Base-by-base conservation (phyloP, 2,329 filamentous ascomycete genomes). In the Leptodontidium sp. region DNA sequence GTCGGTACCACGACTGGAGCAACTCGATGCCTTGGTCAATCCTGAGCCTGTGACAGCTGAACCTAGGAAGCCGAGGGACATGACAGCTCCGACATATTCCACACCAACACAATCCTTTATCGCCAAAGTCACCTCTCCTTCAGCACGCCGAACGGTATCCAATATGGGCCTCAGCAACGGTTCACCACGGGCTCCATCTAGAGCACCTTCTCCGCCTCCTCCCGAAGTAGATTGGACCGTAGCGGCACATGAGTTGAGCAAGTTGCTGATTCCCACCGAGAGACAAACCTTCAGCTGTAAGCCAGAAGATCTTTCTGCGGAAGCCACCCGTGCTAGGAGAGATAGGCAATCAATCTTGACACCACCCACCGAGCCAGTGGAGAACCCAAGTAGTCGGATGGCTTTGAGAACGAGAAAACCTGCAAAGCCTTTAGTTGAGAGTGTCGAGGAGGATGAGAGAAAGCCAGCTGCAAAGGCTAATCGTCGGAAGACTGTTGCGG, bases 101-200 rank as follows among this genome's bases (percentile, higher is more conserved):
- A 93, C 94, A 1, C 93, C 94, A 0, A 98, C 95, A 0, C 92
- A 95, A 70, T 92, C 95, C 0, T 98, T 93, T 52, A 89, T 90
- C 1, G 93, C 93, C 29, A 97, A 93, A 79, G 90, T 93, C 12
- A 87, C 91, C 57, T 87, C 90, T 1, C 82, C 89, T 9, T 91
- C 88, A 70, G 83, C 92, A 71, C 86, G 88, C 52, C 86, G 90
- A 35, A 91, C 85, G 71, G 79, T 89, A 35, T 91, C 90, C 1
- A 85, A 85, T 11, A 80, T 88, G 57, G 81, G 82, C 11, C 73
- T 80, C 45, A 74, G 78, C 35, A 77, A 77, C 72, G 78, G 79
- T 61, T 78, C 83, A 29, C 80, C 82, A 50, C 64, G 76, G 79
- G 67, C 80, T 79, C 68, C 76, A 26, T 80, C 81, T 17, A 80